phyloP scores from a whole-genome alignment of 2,329 filamentous ascomycete genomes.

The Apiospora pterosperma region DNA sequence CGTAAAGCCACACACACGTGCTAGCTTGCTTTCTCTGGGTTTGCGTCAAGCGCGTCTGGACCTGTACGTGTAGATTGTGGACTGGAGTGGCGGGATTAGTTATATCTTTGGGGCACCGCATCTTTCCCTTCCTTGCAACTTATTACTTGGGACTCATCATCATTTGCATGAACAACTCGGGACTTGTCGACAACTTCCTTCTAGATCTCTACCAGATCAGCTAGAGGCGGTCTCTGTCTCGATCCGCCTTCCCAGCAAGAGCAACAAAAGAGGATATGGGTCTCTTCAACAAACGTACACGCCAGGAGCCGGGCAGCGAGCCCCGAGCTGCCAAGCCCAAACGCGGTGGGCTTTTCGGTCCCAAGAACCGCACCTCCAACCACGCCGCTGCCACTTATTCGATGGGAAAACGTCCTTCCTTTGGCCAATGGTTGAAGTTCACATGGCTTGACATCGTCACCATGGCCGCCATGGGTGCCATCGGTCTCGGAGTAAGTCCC shows the following conservation, averaged over 20 bases:
- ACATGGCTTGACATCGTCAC: slow-evolving; percentile 67
- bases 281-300: slow-evolving; percentile 19
- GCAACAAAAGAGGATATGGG: slow-evolving; percentile 13
- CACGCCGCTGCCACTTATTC: slow-evolving; percentile 22
- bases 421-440: slow-evolving; percentile 67
- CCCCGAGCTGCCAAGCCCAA: slow-evolving; percentile 4
- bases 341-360: neutral
- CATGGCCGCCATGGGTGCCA: slow-evolving; percentile 61
- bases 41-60: no score
- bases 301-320: slow-evolving; percentile 8
- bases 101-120: neutral
- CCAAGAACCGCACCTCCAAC: neutral
- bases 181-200: neutral
- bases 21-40: neutral
- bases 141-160: neutral
- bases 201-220: neutral
- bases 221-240: neutral
- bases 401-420: slow-evolving; percentile 52
- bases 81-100: no score
- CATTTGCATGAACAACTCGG: neutral
- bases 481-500: slow-evolving; percentile 61
- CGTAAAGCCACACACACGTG: neutral
- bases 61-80: no score
- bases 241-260: neutral
- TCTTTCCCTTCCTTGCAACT: neutral